These are phyloP conservation scores for Globisporangium paddicum DNA, from an alignment of 352 stramenopile species.

Conservation along the genomic window DNA sequence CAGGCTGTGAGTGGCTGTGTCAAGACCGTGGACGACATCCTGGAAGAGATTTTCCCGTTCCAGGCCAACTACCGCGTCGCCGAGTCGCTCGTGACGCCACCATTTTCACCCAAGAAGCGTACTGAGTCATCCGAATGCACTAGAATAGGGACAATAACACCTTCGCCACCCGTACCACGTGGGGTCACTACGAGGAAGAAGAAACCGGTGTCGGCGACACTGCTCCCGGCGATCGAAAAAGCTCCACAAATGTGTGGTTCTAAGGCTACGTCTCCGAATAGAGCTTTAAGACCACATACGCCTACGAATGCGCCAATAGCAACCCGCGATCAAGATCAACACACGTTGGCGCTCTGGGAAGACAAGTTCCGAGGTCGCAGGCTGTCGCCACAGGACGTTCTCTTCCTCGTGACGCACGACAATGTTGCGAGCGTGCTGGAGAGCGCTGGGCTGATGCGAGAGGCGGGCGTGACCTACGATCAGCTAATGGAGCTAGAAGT, in stretches of 20 bases:
- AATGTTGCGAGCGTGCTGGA: conserved; percentile 38
- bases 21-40: conserved; percentile 26
- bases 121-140: neutral
- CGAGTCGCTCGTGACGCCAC: conserved; percentile 1
- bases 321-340: conserved; percentile 3
- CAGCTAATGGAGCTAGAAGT: conserved; percentile 62
- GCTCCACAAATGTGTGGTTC: neutral
- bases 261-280: neutral
- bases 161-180: neutral
- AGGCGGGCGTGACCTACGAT: conserved; percentile 25
- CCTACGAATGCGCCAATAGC: neutral
- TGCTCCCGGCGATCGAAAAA: conserved; percentile 3
- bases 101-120: neutral
- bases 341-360: conserved; percentile 43
- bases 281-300: neutral
- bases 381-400: conserved; percentile 32
- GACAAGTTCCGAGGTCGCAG: conserved; percentile 39
- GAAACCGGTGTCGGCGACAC: conserved; percentile 2
- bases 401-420: conserved; percentile 40
- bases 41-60: conserved; percentile 29
- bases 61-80: conserved; percentile 25
- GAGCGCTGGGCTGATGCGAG: conserved; percentile 32
- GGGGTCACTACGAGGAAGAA: conserved; percentile 8
- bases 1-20: conserved; percentile 14
- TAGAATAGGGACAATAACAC: neutral